phyloP scores from a whole-genome alignment of 129 eudicot genomes.

The Centella asiatica region DNA sequence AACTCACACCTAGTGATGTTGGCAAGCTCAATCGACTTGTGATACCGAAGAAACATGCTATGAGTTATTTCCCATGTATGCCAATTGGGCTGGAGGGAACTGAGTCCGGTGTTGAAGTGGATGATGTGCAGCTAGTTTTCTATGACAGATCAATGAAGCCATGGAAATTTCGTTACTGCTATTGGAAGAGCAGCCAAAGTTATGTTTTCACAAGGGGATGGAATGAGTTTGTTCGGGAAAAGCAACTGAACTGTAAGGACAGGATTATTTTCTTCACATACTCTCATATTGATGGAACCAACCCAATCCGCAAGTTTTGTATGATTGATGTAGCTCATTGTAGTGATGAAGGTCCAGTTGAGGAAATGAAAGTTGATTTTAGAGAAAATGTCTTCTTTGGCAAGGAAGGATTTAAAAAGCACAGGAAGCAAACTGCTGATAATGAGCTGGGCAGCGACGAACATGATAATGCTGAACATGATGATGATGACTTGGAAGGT shows the following conservation, averaged over 20 bases:
- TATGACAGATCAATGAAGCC: conserved; percentile 38
- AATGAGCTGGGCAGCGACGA: conserved; percentile 7
- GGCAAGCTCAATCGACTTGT: conserved; percentile 73
- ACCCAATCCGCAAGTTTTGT: conserved; percentile 7
- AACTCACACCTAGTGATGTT: conserved; percentile 80
- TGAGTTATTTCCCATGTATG: conserved; percentile 37
- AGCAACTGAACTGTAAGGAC: conserved; percentile 46
- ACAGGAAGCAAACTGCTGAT: conserved; percentile 14
- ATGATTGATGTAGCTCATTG: conserved; percentile 41
- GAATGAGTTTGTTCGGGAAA: conserved; percentile 73
- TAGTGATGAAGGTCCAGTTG: neutral
- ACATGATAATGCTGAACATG: too few species aligned
- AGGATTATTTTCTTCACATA: conserved; percentile 41
- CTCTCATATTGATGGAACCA: conserved; percentile 17
- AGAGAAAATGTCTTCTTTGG: neutral
- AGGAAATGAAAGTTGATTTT: conserved; percentile 5
- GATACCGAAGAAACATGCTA: conserved; percentile 66
- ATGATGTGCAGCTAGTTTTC: conserved; percentile 43
- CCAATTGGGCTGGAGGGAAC: conserved; percentile 7
- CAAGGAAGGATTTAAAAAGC: conserved; percentile 1
- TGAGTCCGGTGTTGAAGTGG: conserved; percentile 9
- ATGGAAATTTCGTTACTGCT: conserved; percentile 37
- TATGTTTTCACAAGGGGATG: conserved; percentile 85
- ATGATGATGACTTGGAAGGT: too few species aligned
- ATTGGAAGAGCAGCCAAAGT: conserved; percentile 84